A percentile compares a stretch with the other conserved stretches of the same genome.
Evolutionary conservation across 2,329 filamentous ascomycete species (phyloP).

Genomic region (Aspergillus felis): DNA sequence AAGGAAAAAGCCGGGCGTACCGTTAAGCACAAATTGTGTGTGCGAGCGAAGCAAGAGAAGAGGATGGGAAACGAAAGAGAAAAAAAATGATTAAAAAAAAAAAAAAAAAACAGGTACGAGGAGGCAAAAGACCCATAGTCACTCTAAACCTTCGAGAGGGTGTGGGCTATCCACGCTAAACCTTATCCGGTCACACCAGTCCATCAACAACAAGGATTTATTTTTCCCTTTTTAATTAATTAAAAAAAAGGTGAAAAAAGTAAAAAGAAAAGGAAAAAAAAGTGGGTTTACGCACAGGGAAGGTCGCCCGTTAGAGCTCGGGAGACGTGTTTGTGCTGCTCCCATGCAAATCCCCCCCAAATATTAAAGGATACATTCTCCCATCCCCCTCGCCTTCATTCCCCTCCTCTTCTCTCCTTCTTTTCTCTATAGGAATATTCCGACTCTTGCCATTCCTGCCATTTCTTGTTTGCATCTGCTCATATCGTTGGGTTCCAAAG

Average conservation of each 20-base stretch:
- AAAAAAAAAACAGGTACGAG: not conserved
- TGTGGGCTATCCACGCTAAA: not conserved
- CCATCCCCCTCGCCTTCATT: slow-evolving; percentile 18
- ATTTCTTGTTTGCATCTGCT: slow-evolving; percentile 31
- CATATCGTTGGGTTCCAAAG: slow-evolving; percentile 34
- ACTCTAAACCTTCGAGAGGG: not conserved
- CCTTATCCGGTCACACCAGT: not conserved
- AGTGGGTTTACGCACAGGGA: slow-evolving; percentile 24
- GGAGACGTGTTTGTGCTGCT: slow-evolving; percentile 25
- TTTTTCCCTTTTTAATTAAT: not conserved
- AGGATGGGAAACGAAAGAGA: slow-evolving; percentile 1
- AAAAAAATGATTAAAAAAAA: slow-evolving; percentile 7
- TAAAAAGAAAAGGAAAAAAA: slow-evolving; percentile 17
- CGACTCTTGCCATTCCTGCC: slow-evolving; percentile 36
- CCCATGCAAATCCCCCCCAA: slow-evolving; percentile 26
- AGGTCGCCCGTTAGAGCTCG: slow-evolving; percentile 28
- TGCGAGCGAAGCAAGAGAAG: slow-evolving; percentile 4
- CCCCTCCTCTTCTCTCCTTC: slow-evolving; percentile 16
- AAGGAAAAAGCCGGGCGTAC: slow-evolving; percentile 13
- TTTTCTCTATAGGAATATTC: slow-evolving; percentile 33
- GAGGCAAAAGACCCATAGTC: not conserved
- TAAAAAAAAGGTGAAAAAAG: not conserved
- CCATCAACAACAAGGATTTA: slow-evolving; percentile 3
- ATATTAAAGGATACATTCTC: slow-evolving; percentile 36
- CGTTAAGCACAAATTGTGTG: slow-evolving; percentile 17